Base-by-base conservation (phyloP, 129 eudicot genomes). In the Erigeron canadensis region DNA sequence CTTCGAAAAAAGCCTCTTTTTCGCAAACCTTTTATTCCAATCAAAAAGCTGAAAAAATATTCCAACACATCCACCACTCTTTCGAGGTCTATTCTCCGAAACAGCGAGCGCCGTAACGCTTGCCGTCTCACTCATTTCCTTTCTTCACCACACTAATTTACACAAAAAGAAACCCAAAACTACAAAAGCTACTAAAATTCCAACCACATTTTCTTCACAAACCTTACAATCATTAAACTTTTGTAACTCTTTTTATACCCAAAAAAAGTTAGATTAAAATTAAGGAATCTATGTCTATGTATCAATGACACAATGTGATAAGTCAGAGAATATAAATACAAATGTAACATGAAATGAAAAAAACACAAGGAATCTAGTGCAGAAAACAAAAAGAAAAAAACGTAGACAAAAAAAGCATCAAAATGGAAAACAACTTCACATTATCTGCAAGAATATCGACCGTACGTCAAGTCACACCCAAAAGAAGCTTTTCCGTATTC, bases 11-110 rank as follows among this genome's bases (percentile, higher is more conserved):
- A 86, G 77, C 64, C 84, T 94, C 93, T 94, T 94, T 86, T 89
- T 94, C 0, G 93, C 85, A 38, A 94, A 79, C 65, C 98, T 85
- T 53, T 90, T 73, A 70, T 89, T 93, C 98, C 98, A 93, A 84
- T 94, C 98, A 69, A 94, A 86, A 37, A 94, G 86, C 63, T 94
- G 95, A 70, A 84, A 94, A 81, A 94, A 87, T 59, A 89, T 83
- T 16, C 96, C 96, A 22, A 89, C 96, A 64, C 96, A 89, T 1
- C 98, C 98, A 28, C 96, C 97, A 17, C 79, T 78, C 59, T 71
- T 84, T 16, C 87, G 83, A 70, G 82, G 74, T 45, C 69, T 78
- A 41, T 84, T 88, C 74, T 94, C 97, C 15, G 73, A 56, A 59
- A 94, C 66, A 18, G 95, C 96, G 47, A 94, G 84, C 15, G 97